These are phyloP conservation scores for Orychophragmus violaceus DNA, from an alignment of 345 rosid species.

Conservation along the genomic window DNA sequence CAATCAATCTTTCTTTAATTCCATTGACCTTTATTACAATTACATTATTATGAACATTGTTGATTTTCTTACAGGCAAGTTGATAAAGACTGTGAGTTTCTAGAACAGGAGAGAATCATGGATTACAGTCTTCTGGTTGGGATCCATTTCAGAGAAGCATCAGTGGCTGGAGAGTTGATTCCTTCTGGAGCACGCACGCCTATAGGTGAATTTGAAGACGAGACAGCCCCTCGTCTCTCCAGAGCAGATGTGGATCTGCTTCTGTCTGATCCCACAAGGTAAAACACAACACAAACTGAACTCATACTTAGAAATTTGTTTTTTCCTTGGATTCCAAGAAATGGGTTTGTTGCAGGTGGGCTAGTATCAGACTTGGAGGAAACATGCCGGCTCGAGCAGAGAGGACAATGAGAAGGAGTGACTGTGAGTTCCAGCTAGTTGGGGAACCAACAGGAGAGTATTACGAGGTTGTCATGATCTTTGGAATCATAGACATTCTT, in stretches of 20 bases:
- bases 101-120: constrained; percentile 93
- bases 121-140: constrained; percentile 92
- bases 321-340: background rate
- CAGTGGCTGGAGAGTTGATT: constrained; percentile 49
- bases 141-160: constrained; percentile 73
- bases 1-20: background rate
- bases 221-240: constrained; percentile 33
- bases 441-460: constrained; percentile 82
- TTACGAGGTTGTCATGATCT: constrained; percentile 77
- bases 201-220: constrained; percentile 29
- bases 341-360: constrained; percentile 49
- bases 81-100: constrained; percentile 85
- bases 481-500: constrained; percentile 88
- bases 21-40: background rate
- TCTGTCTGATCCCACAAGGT: constrained; percentile 35
- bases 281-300: background rate
- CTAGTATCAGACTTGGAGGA: constrained; percentile 58
- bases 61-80: constrained; percentile 52
- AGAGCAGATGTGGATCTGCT: constrained; percentile 34
- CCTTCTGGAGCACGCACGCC: constrained; percentile 52
- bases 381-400: constrained; percentile 88
- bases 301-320: background rate
- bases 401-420: constrained; percentile 59
- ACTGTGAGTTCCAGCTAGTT: constrained; percentile 60
- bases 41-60: background rate